These are phyloP conservation scores for Colletotrichum sojae DNA, from an alignment of 2,329 filamentous ascomycete genomes.

Conservation along the genomic window DNA sequence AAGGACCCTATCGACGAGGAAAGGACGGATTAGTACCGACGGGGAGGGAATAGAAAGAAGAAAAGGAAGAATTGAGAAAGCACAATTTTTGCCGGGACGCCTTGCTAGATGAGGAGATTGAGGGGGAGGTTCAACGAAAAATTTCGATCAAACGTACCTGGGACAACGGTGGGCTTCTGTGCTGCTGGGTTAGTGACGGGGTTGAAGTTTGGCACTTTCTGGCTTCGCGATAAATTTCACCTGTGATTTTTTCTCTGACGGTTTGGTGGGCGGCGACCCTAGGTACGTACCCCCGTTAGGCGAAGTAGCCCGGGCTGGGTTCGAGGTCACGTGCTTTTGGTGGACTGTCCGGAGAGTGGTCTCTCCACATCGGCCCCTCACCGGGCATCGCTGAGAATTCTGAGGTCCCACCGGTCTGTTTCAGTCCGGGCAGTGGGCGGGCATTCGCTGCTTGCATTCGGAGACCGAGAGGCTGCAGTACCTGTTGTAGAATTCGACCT, in stretches of 20 bases:
- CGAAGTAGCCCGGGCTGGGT: constrained; percentile 35
- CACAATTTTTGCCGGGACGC: constrained; percentile 22
- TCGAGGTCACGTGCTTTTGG: constrained; percentile 15
- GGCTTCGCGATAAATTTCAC: constrained; percentile 55
- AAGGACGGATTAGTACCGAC: constrained; percentile 36
- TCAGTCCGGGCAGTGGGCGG: too few relatives aligned
- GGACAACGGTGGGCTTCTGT: constrained; percentile 55
- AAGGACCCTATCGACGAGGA: constrained; percentile 37
- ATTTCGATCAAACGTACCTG: constrained; percentile 49
- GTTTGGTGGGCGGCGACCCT: constrained; percentile 60
- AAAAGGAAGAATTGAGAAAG: background rate
- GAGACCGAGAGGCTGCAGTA: too few relatives aligned
- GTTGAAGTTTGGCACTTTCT: constrained; percentile 52
- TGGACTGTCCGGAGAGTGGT: background rate
- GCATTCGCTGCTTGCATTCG: too few relatives aligned
- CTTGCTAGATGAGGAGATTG: constrained; percentile 27
- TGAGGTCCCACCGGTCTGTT: background rate
- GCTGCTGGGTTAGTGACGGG: constrained; percentile 41
- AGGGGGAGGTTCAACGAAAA: background rate
- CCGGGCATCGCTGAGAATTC: background rate
- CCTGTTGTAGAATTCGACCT: too few relatives aligned
- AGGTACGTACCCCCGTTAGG: constrained; percentile 48
- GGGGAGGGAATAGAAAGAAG: constrained; percentile 15
- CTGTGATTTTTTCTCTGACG: constrained; percentile 49
- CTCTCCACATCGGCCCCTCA: background rate